These are phyloP conservation scores for Aquanectria penicillioides DNA, from an alignment of 2,329 filamentous ascomycete genomes.

Conservation along the genomic window DNA sequence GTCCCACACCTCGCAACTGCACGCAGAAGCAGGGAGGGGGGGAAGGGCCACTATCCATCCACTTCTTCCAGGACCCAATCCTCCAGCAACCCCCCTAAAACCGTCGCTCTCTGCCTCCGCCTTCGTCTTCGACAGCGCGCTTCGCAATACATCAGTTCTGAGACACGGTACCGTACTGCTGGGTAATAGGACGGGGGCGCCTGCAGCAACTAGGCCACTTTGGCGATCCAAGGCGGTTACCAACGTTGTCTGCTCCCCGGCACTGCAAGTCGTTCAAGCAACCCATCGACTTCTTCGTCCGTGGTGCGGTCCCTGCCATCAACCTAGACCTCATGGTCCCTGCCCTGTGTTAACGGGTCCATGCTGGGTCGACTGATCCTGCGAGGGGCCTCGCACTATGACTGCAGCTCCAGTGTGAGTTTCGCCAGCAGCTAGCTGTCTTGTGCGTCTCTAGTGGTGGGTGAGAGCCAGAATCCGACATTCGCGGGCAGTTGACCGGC, in stretches of 20 bases:
- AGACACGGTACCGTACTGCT: constrained; percentile 14
- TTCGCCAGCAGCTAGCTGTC: constrained; percentile 19
- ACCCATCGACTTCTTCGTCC: too few species aligned
- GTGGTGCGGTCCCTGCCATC: too few species aligned
- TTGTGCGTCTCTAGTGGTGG: constrained; percentile 25
- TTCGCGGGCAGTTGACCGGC: constrained; percentile 7
- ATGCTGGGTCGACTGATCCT: constrained; percentile 12
- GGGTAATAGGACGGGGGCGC: constrained; percentile 12
- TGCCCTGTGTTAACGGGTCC: too few species aligned
- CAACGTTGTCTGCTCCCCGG: not conserved
- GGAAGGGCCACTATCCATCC: constrained; percentile 8
- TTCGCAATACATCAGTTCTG: constrained; percentile 3
- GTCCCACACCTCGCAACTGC: not conserved
- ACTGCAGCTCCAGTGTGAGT: constrained; percentile 7
- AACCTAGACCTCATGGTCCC: too few species aligned
- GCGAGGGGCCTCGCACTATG: constrained; percentile 9
- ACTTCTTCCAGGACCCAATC: not conserved
- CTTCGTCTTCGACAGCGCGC: too few species aligned
- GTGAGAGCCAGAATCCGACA: constrained; percentile 3
- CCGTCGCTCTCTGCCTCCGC: too few species aligned
- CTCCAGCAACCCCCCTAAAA: not conserved
- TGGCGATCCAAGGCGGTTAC: not conserved
- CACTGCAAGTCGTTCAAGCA: too few species aligned
- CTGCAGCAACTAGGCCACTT: not conserved
- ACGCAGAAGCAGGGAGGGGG: constrained; percentile 7